A percentile compares a stretch with the other conserved stretches of the same genome.
These are phyloP conservation scores for Chaetomium sp. DNA, from an alignment of 2,329 filamentous ascomycete species.

Conservation along the genomic window DNA sequence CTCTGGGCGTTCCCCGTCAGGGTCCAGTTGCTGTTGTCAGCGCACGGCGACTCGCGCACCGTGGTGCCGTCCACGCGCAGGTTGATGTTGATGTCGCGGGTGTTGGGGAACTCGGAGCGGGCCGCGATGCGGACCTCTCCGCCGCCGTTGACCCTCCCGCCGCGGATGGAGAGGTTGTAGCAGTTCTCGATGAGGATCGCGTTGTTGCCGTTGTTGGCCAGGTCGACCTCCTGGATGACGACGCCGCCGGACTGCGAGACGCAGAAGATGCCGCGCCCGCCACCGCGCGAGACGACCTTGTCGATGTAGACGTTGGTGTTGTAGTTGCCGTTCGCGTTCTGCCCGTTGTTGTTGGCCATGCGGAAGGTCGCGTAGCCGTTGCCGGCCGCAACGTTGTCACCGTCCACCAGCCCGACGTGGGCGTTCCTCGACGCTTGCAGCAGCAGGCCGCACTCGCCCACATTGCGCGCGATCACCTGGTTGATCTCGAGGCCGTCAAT, in stretches of 20 bases:
- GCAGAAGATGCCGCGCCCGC: constrained; percentile 60
- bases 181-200: constrained; percentile 62
- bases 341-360: constrained; percentile 59
- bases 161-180: constrained; percentile 55
- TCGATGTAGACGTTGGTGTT: constrained; percentile 56
- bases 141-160: constrained; percentile 55
- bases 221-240: constrained; percentile 52
- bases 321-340: constrained; percentile 50
- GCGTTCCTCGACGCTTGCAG: constrained; percentile 57
- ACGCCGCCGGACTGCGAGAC: constrained; percentile 59
- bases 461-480: constrained; percentile 54
- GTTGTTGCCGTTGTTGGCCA: constrained; percentile 57
- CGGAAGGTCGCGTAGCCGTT: constrained; percentile 60
- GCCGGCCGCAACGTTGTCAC: constrained; percentile 55
- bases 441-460: constrained; percentile 59
- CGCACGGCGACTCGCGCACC: constrained; percentile 58
- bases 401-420: constrained; percentile 56
- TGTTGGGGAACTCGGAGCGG: constrained; percentile 57
- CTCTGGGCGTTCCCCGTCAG: constrained; percentile 24
- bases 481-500: constrained; percentile 57
- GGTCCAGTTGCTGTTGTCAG: constrained; percentile 48
- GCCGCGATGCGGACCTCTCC: constrained; percentile 57
- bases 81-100: constrained; percentile 52
- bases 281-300: constrained; percentile 57
- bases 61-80: constrained; percentile 52